Percentiles rank a stretch among this genome's conserved stretches.
Evolutionary conservation across 495 filamentous ascomycete species (phyloP).

Genomic region (Podospora appendiculata): DNA sequence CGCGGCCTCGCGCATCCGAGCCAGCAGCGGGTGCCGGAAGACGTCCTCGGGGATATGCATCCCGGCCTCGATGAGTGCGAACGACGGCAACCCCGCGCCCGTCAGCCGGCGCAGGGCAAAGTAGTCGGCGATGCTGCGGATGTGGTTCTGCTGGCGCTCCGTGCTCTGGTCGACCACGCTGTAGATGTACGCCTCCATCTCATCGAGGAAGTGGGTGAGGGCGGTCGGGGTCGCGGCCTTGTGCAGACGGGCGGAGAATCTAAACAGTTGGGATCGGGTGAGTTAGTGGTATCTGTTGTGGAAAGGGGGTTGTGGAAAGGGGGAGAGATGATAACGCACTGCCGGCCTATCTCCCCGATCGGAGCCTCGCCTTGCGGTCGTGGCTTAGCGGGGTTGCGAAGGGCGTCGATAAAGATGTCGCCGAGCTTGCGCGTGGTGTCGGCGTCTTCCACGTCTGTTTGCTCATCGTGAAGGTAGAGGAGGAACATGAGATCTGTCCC

Average conservation of each 20-base stretch:
- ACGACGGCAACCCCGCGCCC: neutral
- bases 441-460: slow-evolving; percentile 4
- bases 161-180: neutral
- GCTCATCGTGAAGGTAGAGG: slow-evolving; percentile 6
- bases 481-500: slow-evolving; percentile 1
- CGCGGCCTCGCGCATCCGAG: slow-evolving; percentile 1
- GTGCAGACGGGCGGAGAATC: neutral
- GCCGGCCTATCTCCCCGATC: slow-evolving; percentile 6
- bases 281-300: neutral
- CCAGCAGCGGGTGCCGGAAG: neutral
- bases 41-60: slow-evolving; percentile 6
- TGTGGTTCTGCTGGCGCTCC: neutral
- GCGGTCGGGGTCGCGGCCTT: slow-evolving; percentile 1
- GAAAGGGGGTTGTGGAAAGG: neutral
- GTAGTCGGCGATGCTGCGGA: slow-evolving; percentile 1
- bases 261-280: neutral
- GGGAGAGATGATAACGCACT: neutral
- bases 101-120: neutral
- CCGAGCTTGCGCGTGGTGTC: neutral
- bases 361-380: neutral
- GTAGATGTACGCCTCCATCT: slow-evolving; percentile 3
- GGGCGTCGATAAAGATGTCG: slow-evolving; percentile 4
- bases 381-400: slow-evolving; percentile 4
- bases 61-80: neutral
- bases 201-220: slow-evolving; percentile 1